These are phyloP conservation scores for Microcyclosporella mali DNA, from an alignment of 2,329 filamentous ascomycete species.

Conservation along the genomic window DNA sequence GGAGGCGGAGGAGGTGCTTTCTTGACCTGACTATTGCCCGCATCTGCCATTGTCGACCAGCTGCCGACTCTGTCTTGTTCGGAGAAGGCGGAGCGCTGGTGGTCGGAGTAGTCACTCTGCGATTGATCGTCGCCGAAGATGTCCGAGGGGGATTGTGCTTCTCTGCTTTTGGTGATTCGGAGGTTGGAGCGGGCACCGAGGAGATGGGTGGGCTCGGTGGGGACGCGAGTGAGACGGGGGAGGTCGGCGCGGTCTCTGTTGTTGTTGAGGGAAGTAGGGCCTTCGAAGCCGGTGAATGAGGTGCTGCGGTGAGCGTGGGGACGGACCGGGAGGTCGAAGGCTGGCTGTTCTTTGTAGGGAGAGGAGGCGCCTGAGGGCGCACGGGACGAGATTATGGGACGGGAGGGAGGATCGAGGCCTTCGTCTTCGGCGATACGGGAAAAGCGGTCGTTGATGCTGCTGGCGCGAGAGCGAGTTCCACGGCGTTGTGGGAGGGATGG, in stretches of 20 bases:
- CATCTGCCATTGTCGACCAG: slow-evolving; percentile 33
- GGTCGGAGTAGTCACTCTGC: slow-evolving; percentile 45
- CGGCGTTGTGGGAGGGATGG: slow-evolving; percentile 30
- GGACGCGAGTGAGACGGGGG: slow-evolving; percentile 45
- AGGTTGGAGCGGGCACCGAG: slow-evolving; percentile 44
- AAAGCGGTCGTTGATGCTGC: slow-evolving; percentile 55
- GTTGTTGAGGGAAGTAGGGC: slow-evolving; percentile 36
- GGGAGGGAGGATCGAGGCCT: slow-evolving; percentile 44
- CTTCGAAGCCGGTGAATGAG: slow-evolving; percentile 49
- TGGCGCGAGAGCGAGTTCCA: slow-evolving; percentile 51
- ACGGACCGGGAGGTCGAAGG: slow-evolving; percentile 41
- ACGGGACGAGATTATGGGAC: slow-evolving; percentile 49
- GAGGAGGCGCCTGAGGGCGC: slow-evolving; percentile 36
- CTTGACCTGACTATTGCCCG: slow-evolving; percentile 41
- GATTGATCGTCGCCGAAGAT: slow-evolving; percentile 50
- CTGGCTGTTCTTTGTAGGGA: slow-evolving; percentile 37
- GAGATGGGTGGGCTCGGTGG: slow-evolving; percentile 50
- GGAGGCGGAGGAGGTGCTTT: slow-evolving; percentile 58
- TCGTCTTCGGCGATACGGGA: slow-evolving; percentile 52
- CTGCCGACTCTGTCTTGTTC: slow-evolving; percentile 42
- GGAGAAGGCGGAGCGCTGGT: slow-evolving; percentile 31
- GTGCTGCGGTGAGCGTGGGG: slow-evolving; percentile 45
- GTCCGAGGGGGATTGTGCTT: slow-evolving; percentile 33
- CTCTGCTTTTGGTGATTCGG: slow-evolving; percentile 33
- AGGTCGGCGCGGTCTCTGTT: slow-evolving; percentile 41